Evolutionary conservation across 441 rosid genomes (phyloP), one percentile per base, ranked within the genome.

Genomic region (Erodium chrysanthum): DNA sequence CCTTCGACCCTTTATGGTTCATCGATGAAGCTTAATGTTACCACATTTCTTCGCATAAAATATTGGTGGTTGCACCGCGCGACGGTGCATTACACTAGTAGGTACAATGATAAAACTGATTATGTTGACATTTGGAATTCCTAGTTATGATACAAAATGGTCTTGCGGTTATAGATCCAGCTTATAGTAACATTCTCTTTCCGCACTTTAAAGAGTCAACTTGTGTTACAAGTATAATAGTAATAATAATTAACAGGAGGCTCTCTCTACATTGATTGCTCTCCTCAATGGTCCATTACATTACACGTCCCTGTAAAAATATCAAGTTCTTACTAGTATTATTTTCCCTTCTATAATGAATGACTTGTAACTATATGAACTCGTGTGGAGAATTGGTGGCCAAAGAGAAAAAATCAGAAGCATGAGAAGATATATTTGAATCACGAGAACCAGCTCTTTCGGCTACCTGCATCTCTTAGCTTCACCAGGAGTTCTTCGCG

Each of bases 401-500:
- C 6, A 21, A 58, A 23, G 31, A 22, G 29, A 61, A 25, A 12
- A 29, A 25, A 25, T 12, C 33, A 2, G 3, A 59, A 22, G 8
- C 27, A 25, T 14, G 3, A 59, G n/a, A 58, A 12, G 64, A 48
- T 4, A n/a, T 48, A 27, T 27, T 12, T 14, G 37, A 29, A 62
- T 80, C 77, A 81, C 35, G 54, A 66, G 64, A 78, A 70, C 82
- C 88, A 75, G 23, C 69, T 76, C 62, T 65, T 74, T 76, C 73
- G 69, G 10, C 64, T 78, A 31, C 52, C 74, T 1, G 23, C 71
- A 20, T 84, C 56, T 75, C 76, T 88, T 66, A 83, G 85, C 75
- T 82, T 84, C 73, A 81, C 71, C 66, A 77, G 75, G 5, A 88
- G 86, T 65, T 83, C 80, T 66, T 81, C 86, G 6, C 85, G 74